A percentile compares a stretch with the other conserved stretches of the same genome.
phyloP scores from a whole-genome alignment of 108 stramenopile species.

The Mediolabrus comicus region DNA sequence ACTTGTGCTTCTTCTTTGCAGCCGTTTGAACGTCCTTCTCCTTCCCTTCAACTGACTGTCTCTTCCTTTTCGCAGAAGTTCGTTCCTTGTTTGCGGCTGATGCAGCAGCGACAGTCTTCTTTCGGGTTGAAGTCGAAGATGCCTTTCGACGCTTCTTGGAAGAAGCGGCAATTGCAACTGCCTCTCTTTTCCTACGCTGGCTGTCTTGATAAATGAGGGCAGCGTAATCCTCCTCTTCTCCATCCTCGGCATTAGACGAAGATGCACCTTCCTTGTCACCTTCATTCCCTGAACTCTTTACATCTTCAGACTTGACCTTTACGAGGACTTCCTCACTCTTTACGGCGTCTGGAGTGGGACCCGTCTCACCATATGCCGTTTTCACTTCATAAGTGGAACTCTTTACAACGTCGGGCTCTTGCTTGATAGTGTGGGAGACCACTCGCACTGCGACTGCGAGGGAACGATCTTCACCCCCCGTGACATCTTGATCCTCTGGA shows the following conservation, averaged over 20 bases:
- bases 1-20: too few relatives aligned
- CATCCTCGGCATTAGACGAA: neutral
- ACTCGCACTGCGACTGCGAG: neutral
- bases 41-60: too few relatives aligned
- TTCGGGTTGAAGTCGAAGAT: too few relatives aligned
- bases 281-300: neutral
- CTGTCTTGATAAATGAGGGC: neutral
- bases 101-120: too few relatives aligned
- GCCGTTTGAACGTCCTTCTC: too few relatives aligned
- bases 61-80: too few relatives aligned
- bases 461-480: neutral
- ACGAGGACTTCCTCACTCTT: neutral
- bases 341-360: neutral
- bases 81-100: too few relatives aligned
- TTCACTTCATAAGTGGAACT: neutral
- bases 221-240: neutral
- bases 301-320: neutral
- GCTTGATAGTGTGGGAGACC: neutral
- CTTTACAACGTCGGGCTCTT: neutral
- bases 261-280: neutral
- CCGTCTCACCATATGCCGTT: neutral
- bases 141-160: neutral
- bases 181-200: neutral
- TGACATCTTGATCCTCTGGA: too few relatives aligned
- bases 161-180: neutral